These are phyloP conservation scores for Russula sp. DNA, from an alignment of 768 basidiomycete species.

Conservation along the genomic window DNA sequence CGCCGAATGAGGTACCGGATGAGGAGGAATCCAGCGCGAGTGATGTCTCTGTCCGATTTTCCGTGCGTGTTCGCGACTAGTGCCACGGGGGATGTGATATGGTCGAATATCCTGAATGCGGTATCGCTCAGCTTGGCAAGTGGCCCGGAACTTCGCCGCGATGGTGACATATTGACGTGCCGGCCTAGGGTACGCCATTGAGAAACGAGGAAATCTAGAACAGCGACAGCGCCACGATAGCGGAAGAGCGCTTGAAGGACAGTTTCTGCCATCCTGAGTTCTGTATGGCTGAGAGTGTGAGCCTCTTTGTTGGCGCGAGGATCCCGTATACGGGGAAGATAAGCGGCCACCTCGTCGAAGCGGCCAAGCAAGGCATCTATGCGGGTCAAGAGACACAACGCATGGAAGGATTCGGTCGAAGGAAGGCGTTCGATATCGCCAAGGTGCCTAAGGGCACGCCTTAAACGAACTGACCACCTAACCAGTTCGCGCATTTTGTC, in stretches of 20 bases:
- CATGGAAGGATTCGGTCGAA: constrained; percentile 1
- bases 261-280: constrained; percentile 13
- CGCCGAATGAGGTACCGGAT: constrained; percentile 14
- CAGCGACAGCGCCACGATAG: constrained; percentile 16
- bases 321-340: constrained; percentile 3
- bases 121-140: not conserved
- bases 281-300: not conserved
- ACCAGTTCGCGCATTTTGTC: constrained; percentile 16
- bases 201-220: constrained; percentile 16
- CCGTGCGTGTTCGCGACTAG: constrained; percentile 9
- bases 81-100: constrained; percentile 11
- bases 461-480: constrained; percentile 18
- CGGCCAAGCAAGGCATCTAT: constrained; percentile 17
- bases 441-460: constrained; percentile 5
- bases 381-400: constrained; percentile 17
- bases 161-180: constrained; percentile 4
- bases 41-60: not conserved
- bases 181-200: constrained; percentile 13
- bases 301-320: not conserved
- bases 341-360: constrained; percentile 10
- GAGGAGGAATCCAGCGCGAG: constrained; percentile 12
- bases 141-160: not conserved
- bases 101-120: constrained; percentile 13
- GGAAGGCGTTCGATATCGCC: constrained; percentile 1
- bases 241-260: constrained; percentile 12